These are phyloP conservation scores for Naganishia antarctica DNA, from an alignment of 768 basidiomycete species.

Conservation along the genomic window DNA sequence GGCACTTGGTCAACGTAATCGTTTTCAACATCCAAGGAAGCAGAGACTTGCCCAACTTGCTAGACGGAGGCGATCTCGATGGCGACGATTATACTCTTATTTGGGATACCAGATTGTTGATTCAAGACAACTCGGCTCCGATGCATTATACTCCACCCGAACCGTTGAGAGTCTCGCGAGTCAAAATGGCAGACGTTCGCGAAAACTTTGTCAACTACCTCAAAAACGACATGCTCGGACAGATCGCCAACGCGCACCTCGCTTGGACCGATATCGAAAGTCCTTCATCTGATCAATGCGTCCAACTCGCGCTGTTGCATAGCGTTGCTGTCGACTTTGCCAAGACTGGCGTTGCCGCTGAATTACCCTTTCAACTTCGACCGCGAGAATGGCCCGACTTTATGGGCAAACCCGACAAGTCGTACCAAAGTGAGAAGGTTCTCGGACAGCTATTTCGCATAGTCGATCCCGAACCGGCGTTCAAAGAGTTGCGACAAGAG, in stretches of 20 bases:
- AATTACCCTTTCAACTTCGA: conserved; percentile 30
- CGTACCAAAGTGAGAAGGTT: conserved; percentile 39
- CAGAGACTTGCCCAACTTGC: conserved; percentile 43
- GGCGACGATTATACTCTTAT: conserved; percentile 47
- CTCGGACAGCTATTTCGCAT: conserved; percentile 42
- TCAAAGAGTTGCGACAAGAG: conserved; percentile 36
- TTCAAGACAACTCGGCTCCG: conserved; percentile 29
- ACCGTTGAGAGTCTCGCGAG: conserved; percentile 33
- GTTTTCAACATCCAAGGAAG: conserved; percentile 43
- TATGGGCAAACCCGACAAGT: conserved; percentile 41
- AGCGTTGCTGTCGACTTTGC: conserved; percentile 48
- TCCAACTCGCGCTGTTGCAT: conserved; percentile 41
- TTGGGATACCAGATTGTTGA: conserved; percentile 45
- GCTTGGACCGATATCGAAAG: conserved; percentile 35
- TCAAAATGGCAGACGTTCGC: conserved; percentile 40
- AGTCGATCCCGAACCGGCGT: conserved; percentile 43
- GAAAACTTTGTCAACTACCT: conserved; percentile 48
- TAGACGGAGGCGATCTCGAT: conserved; percentile 47
- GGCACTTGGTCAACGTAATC: conserved; percentile 47
- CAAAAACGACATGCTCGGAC: conserved; percentile 37
- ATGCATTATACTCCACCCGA: conserved; percentile 44
- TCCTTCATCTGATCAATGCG: conserved; percentile 32
- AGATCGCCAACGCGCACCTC: conserved; percentile 45
- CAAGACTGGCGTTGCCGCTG: conserved; percentile 44
- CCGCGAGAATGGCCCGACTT: conserved; percentile 45